phyloP scores from a whole-genome alignment of 2,329 filamentous ascomycete species.

The Incumbomyces delicatus region DNA sequence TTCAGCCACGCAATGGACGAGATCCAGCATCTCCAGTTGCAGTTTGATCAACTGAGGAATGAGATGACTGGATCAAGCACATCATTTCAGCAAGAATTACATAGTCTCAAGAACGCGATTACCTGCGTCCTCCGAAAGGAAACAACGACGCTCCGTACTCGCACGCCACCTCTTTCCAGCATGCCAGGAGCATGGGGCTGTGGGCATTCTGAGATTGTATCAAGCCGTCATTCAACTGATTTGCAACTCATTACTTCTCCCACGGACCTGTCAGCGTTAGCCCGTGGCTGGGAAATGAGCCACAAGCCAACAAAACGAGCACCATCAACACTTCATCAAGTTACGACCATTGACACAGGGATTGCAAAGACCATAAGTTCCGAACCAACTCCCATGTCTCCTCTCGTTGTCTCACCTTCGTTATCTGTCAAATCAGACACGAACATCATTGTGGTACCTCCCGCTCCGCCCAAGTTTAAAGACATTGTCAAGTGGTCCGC shows the following conservation, averaged over 20 bases:
- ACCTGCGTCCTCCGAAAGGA: background rate
- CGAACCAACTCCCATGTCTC: background rate
- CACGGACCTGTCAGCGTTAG: background rate
- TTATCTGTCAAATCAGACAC: conserved; percentile 11
- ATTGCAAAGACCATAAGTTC: background rate
- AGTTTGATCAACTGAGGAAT: conserved; percentile 10
- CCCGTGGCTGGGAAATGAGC: background rate
- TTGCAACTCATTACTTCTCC: background rate
- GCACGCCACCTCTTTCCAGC: background rate
- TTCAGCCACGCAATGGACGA: conserved; percentile 15
- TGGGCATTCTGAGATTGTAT: background rate
- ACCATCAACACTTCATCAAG: background rate
- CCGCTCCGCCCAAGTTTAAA: conserved; percentile 10
- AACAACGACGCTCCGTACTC: background rate
- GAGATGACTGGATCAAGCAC: conserved; percentile 13
- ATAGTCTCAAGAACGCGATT: conserved; percentile 1
- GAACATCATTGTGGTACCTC: conserved; percentile 13
- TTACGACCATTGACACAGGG: background rate
- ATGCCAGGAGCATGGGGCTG: background rate
- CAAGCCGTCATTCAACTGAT: background rate
- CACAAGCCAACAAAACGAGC: background rate
- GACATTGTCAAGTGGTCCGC: conserved; percentile 13
- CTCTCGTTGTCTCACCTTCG: conserved; percentile 11
- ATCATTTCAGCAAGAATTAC: conserved; percentile 10
- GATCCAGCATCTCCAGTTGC: conserved; percentile 12